Conservation (phyloP, 2,329 filamentous ascomycete species). For the Fonsecaea pugnacius region DNA sequence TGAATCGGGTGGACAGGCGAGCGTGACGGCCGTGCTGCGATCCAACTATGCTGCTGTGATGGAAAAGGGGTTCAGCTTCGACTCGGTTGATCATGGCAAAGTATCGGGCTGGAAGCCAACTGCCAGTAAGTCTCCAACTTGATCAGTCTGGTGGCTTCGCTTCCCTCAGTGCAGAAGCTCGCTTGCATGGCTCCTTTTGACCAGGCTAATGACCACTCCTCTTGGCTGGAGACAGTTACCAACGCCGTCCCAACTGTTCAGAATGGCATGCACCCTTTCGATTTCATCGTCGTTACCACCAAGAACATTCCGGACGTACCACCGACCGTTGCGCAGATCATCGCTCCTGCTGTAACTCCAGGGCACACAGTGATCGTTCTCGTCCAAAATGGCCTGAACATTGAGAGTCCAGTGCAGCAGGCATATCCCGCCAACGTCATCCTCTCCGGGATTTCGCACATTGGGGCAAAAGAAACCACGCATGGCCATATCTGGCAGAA, state of each 20-base stretch:
- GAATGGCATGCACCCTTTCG: constrained; percentile 46
- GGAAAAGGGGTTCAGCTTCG: constrained; percentile 57
- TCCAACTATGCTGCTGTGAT: constrained; percentile 60
- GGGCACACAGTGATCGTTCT: constrained; percentile 59
- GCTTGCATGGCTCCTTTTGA: too few relatives aligned
- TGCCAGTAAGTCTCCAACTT: constrained; percentile 37
- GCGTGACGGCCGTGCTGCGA: constrained; percentile 60
- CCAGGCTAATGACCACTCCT: too few relatives aligned
- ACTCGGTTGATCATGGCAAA: constrained; percentile 59
- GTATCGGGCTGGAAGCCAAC: constrained; percentile 55
- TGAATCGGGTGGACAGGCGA: constrained; percentile 55
- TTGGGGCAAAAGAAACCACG: constrained; percentile 54
- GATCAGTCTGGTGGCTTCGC: too few relatives aligned
- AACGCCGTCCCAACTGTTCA: constrained; percentile 54
- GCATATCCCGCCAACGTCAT: constrained; percentile 58
- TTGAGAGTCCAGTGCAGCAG: constrained; percentile 58
- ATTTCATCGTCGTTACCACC: constrained; percentile 61
- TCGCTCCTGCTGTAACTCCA: constrained; percentile 57
- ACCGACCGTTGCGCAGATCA: constrained; percentile 54
- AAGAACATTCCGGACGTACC: constrained; percentile 62
- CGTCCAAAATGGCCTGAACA: constrained; percentile 66
- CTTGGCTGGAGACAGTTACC: constrained; percentile 44
- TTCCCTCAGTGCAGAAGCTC: too few relatives aligned
- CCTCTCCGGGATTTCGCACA: constrained; percentile 59
- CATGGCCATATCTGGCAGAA: constrained; percentile 58